A percentile compares a stretch with the other conserved stretches of the same genome.
Evolutionary conservation across 345 rosid genomes (phyloP).

Genomic region (Pugionium cornutum): DNA sequence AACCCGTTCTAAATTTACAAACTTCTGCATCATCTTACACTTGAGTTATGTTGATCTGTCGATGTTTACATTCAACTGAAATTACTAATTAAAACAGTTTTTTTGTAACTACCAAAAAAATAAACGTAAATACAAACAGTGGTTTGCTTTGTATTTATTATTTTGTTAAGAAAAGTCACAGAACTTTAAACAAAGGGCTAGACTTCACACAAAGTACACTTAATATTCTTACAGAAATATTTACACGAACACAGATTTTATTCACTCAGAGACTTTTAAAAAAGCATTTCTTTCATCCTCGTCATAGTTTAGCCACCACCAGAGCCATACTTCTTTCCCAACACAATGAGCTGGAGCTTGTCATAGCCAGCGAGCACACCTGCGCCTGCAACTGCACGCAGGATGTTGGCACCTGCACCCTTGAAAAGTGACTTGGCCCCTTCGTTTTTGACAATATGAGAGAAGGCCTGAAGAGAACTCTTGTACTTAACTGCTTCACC

Average conservation of each 20-base stretch:
- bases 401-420: constrained; percentile 95
- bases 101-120: too few relatives aligned
- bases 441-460: constrained; percentile 76
- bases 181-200: background rate
- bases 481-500: constrained; percentile 92
- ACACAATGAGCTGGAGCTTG: constrained; percentile 77
- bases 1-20: constrained; percentile 9
- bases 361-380: constrained; percentile 94
- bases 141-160: constrained; percentile 45
- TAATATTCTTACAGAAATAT: constrained; percentile 15
- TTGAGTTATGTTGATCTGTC: background rate
- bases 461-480: constrained; percentile 71
- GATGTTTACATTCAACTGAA: too few relatives aligned
- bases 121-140: constrained; percentile 20
- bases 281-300: background rate
- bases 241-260: constrained; percentile 2
- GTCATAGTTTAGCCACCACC: constrained; percentile 52
- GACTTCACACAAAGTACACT: constrained; percentile 13
- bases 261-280: constrained; percentile 1
- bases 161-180: constrained; percentile 1
- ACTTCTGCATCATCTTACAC: constrained; percentile 1
- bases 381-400: constrained; percentile 89
- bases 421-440: constrained; percentile 81
- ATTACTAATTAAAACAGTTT: too few relatives aligned
- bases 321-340: constrained; percentile 85